A percentile compares a stretch with the other conserved stretches of the same genome.
These are phyloP conservation scores for Persicaria maculosa DNA, from an alignment of 148 eudicot species.

Conservation along the genomic window DNA sequence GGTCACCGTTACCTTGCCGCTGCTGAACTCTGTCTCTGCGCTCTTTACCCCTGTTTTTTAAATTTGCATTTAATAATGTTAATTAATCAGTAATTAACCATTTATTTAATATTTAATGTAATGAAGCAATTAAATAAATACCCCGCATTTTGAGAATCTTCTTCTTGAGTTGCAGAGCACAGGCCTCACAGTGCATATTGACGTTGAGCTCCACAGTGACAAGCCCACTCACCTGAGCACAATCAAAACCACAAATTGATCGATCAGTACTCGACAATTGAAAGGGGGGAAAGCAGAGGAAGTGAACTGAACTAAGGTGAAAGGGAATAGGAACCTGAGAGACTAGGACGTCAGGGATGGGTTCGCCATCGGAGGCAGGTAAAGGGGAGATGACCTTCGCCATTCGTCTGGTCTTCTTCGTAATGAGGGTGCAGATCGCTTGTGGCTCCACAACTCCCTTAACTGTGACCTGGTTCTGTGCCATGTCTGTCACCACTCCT, in stretches of 20 bases:
- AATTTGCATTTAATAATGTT: neutral
- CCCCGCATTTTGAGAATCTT: constrained; percentile 96
- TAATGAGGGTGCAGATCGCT: constrained; percentile 54
- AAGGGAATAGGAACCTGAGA: constrained; percentile 51
- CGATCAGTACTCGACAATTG: neutral
- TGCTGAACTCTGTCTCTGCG: constrained; percentile 62
- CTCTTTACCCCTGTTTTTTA: constrained; percentile 58
- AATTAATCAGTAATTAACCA: neutral
- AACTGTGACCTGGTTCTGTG: constrained; percentile 61
- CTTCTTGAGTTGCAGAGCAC: constrained; percentile 83
- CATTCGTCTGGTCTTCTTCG: constrained; percentile 68
- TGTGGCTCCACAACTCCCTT: constrained; percentile 86
- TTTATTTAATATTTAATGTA: neutral
- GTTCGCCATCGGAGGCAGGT: constrained; percentile 74
- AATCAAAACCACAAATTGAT: neutral
- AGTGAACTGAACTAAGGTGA: neutral
- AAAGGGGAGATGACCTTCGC: constrained; percentile 79
- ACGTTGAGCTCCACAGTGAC: constrained; percentile 79
- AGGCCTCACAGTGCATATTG: constrained; percentile 98
- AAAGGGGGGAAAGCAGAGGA: no score
- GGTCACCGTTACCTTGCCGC: constrained; percentile 72
- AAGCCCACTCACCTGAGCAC: constrained; percentile 59
- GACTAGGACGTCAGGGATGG: constrained; percentile 61
- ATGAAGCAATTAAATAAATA: constrained; percentile 11
- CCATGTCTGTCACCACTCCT: constrained; percentile 66